Evolutionary conservation across 1,284 basidiomycete genomes (phyloP), one percentile per base, ranked within the genome.

Genomic region (Binderoboletus segoi): DNA sequence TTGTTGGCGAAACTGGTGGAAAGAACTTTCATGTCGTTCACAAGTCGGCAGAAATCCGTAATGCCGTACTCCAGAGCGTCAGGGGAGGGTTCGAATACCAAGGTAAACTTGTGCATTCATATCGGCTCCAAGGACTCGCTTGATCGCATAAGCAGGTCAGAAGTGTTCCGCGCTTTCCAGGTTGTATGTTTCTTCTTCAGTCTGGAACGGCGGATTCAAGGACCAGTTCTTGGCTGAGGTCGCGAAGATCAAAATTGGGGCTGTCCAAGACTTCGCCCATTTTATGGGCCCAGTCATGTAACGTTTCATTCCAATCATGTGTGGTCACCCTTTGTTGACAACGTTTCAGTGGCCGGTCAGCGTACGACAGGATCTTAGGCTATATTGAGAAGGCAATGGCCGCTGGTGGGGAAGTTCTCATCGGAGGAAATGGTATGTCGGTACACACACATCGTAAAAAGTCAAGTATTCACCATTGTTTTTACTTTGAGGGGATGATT

Each of bases 11-110:
- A 80, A 96, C 94, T 12, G 93, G 95, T 53, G 96, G 96, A 60
- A 99, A 99, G 82, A 98, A 99, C 81, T 98, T 96, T 83, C 96
- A 98, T 78, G 68, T 99, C 55, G 81, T 98, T 50, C 96, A 98
- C 76, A 80, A 85, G 53, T 89, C 88, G 16, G 96, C 96, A 50
- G 91, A 97, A 67, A 78, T 96, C 56, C 82, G 82, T 71, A 93
- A 94, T 61, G 93, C 96, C 33, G 96, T 94, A 51, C 70, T 92
- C 51, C 96, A 99, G 79, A 87, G 83, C 53, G 84, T 99, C 64
- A 85, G 96, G 57, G 93, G 83, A 23, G 96, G 89, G 1, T 99
- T 98, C 74, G 96, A 99, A 77, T 99, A 98, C 76, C 94, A 96
- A 78, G 96, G 94, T 85, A 58, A 23, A 48, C 42, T 30, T 30